Base-by-base conservation (phyloP, 495 filamentous ascomycete genomes). In the Choiromyces venosus region DNA sequence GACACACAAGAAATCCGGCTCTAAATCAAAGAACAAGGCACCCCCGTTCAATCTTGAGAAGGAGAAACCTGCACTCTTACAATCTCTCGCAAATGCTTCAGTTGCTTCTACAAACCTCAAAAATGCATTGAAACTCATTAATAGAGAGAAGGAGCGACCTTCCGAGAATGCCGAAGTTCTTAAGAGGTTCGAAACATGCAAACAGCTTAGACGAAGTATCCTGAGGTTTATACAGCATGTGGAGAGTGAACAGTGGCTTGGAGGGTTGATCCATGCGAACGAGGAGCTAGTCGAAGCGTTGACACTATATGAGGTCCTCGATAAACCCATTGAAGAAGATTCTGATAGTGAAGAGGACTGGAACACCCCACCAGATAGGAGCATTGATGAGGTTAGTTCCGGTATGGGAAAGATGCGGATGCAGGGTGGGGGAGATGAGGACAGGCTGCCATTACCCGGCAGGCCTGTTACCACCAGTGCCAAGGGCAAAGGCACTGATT, bases 311-410 rank as follows among this genome's bases (percentile, higher is more conserved):
- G 95, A 97, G 82, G 91, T 96, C 68, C 86, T 97, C 36, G 94
- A 99, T 81, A 93, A 95, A 76, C 97, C 95, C 74, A 90, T 97
- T 72, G 94, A 97, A 74, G 93, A 96, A 67, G 95, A 99, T 82
- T 96, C 93, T 77, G 96, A 99, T 81, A 97, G 93, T 68, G 96
- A 98, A 67, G 87, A 88, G 67, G 73, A 74, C n/a, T 77, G 75
- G 75, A 77, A 88, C 35, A 86, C 86, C 37, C 83, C 86, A 68
- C 87, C 88, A 74, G 85, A 86, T 4, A 86, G 87, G 69, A 81
- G 86, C 40, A 87, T 87, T 73, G 84, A 85, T 40, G 85, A 86
- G 85, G 81, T 73, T 84, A 67, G 72, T 37, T 61, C 56, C 67
- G 42, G 39, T 38, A 56, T 80, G 82, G 83, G 65, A 85, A 86